Evolutionary conservation across 108 stramenopile species (phyloP), one percentile per base, ranked within the genome.

Genomic region (Mediolabrus comicus): DNA sequence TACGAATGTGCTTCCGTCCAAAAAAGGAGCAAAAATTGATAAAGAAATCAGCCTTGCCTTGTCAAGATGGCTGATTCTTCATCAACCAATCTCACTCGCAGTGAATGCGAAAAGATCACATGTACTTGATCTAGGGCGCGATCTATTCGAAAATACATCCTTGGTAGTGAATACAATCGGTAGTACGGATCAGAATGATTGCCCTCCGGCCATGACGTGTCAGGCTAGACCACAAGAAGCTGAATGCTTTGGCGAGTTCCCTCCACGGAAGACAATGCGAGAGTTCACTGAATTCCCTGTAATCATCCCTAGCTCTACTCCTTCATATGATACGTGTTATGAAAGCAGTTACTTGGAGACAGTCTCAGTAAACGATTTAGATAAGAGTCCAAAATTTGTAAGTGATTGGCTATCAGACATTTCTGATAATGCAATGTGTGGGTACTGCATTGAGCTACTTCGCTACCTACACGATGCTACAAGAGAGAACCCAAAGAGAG

Each of bases 161-260:
- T 62, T 87, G 31, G 94, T 92, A 17, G 94, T 95, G 19, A 84
- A 83, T 51, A 92, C 91, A 29, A 80, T 92, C 39, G 94, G 94
- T 28, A 79, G 80, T 19, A 80, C 83, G 0, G 83, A 87, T 13
- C 65, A 81, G 31, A 34, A 9, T 7, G 58, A 69, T 58, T 59
- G 70, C 29, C 85, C 83, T 26, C 89, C 89, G 0, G 94, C 94
- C 0, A 74, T 92, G 77, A 91, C 91, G 8, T 91, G 90, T 58
- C 94, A 95, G 56, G 94, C 94, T 31, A 81, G 94, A 12, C 91
- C 94, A 0, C 94, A 95, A 77, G 91, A 95, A 63, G 89, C 80
- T 3, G 94, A 95, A 59, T 77, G 90, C 60, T 95, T 95, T 72
- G 94, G 94, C 3, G 94, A 95, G 56, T 89, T 95, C 59, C 94